Percentiles rank a stretch among this genome's conserved stretches.
Conservation (phyloP, 2,329 filamentous ascomycete species). For the Escovopsis sp. region DNA sequence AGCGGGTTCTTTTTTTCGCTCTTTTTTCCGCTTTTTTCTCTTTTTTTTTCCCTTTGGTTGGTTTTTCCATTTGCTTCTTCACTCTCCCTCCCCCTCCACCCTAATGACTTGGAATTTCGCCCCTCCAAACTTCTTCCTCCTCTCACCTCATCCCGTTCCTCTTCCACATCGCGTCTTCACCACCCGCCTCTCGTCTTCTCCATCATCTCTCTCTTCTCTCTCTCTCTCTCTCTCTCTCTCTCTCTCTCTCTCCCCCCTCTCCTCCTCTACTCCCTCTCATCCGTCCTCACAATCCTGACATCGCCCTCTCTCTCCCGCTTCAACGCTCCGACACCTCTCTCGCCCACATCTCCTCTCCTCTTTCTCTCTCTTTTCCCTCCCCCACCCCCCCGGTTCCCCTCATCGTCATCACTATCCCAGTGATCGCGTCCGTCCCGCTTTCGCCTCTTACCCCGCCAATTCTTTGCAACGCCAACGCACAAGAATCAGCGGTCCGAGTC, state of each 20-base stretch:
- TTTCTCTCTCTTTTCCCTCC: too few species aligned
- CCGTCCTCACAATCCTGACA: slow-evolving; percentile 9
- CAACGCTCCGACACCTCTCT: too few species aligned
- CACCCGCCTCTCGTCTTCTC: slow-evolving; percentile 13
- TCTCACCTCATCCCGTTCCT: slow-evolving; percentile 10
- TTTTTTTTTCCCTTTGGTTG: slow-evolving; percentile 7
- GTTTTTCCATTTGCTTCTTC: slow-evolving; percentile 10
- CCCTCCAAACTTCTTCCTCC: slow-evolving; percentile 8
- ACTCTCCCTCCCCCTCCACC: slow-evolving; percentile 8
- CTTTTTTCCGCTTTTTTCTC: neutral
- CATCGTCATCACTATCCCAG: slow-evolving; percentile 6
- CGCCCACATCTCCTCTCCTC: too few species aligned
- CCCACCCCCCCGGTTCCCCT: too few species aligned
- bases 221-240: slow-evolving; percentile 12
- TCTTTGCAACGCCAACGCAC: slow-evolving; percentile 16
- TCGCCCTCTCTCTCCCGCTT: slow-evolving; percentile 7
- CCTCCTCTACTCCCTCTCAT: slow-evolving; percentile 7
- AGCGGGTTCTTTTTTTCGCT: too few species aligned
- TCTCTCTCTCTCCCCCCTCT: slow-evolving; percentile 12
- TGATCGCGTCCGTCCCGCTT: slow-evolving; percentile 1
- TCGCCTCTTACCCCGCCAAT: slow-evolving; percentile 16
- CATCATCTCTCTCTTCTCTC: slow-evolving; percentile 11
- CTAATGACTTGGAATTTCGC: slow-evolving; percentile 4
- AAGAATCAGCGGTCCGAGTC: too few species aligned
- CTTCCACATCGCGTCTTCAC: slow-evolving; percentile 15